Evolutionary conservation across 768 basidiomycete species (phyloP).

Genomic region (Lentinula lateritia): DNA sequence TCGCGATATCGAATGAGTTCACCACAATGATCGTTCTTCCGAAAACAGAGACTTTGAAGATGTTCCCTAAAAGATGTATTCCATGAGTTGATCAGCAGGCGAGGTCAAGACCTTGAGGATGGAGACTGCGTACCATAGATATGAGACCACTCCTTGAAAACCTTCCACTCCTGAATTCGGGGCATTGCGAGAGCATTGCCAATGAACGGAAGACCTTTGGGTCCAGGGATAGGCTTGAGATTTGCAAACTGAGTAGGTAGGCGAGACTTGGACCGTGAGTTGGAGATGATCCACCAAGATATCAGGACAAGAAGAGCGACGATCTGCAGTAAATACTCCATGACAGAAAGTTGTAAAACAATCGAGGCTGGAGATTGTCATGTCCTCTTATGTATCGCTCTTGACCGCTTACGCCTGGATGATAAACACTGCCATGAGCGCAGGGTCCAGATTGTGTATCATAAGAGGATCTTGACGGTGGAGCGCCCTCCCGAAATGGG

Average conservation of each 20-base stretch:
- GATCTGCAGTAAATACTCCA: not conserved
- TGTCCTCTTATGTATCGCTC: too few species aligned
- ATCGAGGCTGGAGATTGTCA: too few species aligned
- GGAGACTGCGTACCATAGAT: conserved; percentile 20
- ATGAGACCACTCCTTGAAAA: conserved; percentile 24
- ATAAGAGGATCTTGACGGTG: too few species aligned
- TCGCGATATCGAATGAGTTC: conserved; percentile 28
- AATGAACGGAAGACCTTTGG: conserved; percentile 22
- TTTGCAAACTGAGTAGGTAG: not conserved
- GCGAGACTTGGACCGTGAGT: not conserved
- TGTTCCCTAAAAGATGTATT: not conserved
- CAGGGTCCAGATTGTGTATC: too few species aligned
- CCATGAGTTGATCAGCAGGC: not conserved
- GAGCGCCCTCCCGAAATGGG: too few species aligned
- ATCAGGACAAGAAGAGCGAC: not conserved
- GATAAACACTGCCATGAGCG: too few species aligned
- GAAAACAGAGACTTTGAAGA: conserved; percentile 7
- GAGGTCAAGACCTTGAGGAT: not conserved
- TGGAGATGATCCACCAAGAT: not conserved
- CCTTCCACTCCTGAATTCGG: conserved; percentile 20
- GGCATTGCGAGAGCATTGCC: conserved; percentile 24
- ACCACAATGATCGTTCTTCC: conserved; percentile 21
- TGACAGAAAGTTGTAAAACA: not conserved
- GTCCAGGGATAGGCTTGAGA: conserved; percentile 18
- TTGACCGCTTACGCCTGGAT: too few species aligned